Evolutionary conservation across 257 asterid genomes (phyloP), one percentile per base, ranked within the genome.

Genomic region (Thymus mandschuricus): DNA sequence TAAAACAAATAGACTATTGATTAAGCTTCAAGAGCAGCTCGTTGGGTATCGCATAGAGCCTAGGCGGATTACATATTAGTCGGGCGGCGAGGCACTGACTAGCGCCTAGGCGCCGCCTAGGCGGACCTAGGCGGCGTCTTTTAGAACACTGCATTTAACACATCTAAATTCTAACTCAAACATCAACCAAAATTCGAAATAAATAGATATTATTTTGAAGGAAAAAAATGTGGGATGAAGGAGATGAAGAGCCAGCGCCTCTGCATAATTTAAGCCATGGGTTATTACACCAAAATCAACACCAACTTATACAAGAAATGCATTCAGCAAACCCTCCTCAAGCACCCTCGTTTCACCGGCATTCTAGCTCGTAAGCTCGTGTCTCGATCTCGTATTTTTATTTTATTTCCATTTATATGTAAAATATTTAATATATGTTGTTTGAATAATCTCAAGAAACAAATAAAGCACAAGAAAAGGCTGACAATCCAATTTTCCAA

Each of bases 321-420:
- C 12, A n/a, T 1, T 75, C 0, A 54, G 15, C 81, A 64, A 5
- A 66, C 77, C 3, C 77, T 86, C 1, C 57, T 52, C 15, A 86
- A 83, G 45, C 86, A 83, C 69, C 88, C 90, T 52, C 90, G 90
- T 35, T 86, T 83, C 74, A 59, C 82, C 1, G 71, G 86, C 52
- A 1, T 83, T 38, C 67, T 77, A 45, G 90, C 21, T 77, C 41
- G 90, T 85, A 78, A 10, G 82, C 34, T 40, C 34, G 21, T 21
- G 21, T 21, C 21, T 21, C 21, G 0, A 21, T 21, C 21, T 62
- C 52, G 2, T 56, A 69, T 44, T 70, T n/a, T 58, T 31, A 59
- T 59, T n/a, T 40, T 41, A 21, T 12, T n/a, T 12, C 8, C 1
- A 50, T 15, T 50, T 4, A 50, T 21, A 21, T 21, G 21, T 21